Evolutionary conservation across 257 asterid genomes (phyloP).

Genomic region (Fraxinus americana): DNA sequence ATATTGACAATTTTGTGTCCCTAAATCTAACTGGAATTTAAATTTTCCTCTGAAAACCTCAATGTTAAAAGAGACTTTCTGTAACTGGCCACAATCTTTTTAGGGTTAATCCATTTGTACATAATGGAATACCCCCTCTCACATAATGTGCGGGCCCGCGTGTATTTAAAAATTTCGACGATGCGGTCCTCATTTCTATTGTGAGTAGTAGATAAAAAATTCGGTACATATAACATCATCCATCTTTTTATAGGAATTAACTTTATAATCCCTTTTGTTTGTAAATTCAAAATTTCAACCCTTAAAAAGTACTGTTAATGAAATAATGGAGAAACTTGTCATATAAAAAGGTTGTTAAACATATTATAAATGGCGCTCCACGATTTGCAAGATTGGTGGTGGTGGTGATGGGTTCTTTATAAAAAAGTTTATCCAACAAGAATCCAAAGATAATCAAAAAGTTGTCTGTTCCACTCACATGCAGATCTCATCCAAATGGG

Average conservation of each 20-base stretch:
- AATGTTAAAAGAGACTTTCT: neutral
- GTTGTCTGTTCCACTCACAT: constrained; percentile 33
- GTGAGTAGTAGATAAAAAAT: too few species aligned
- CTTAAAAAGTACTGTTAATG: constrained; percentile 14
- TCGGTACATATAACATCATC: too few species aligned
- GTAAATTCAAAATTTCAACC: neutral
- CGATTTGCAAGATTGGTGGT: constrained; percentile 1
- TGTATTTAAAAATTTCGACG: too few species aligned
- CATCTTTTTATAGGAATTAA: too few species aligned
- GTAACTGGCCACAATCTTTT: neutral
- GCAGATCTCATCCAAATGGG: constrained; percentile 24
- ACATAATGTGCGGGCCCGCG: too few species aligned
- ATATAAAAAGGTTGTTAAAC: neutral
- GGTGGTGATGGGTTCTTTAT: constrained; percentile 26
- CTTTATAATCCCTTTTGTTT: neutral
- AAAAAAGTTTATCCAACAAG: constrained; percentile 32
- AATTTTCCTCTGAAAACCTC: neutral
- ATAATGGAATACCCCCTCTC: too few species aligned
- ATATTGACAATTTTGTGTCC: too few species aligned
- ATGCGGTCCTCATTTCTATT: too few species aligned
- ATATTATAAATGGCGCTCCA: neutral
- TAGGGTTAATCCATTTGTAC: too few species aligned
- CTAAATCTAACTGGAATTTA: too few species aligned
- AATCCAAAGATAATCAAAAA: constrained; percentile 29
- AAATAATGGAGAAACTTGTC: constrained; percentile 16